A percentile compares a stretch with the other conserved stretches of the same genome.
Conservation (phyloP, 805 yeast species). For the Spathaspora gorwiae region DNA sequence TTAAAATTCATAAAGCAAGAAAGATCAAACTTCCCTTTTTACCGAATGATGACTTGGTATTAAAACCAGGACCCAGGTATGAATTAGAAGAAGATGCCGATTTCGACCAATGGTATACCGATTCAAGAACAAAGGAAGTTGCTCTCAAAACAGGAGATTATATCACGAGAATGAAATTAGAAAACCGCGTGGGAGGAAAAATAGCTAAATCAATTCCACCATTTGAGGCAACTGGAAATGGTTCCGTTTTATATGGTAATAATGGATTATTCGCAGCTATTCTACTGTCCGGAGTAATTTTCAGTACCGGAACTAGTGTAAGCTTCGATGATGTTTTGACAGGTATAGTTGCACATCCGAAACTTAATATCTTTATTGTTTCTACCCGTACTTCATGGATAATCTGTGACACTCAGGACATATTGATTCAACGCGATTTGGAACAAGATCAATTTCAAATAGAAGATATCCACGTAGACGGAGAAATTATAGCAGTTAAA, state of each 20-base stretch:
- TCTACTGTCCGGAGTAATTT: background rate
- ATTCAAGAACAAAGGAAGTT: background rate
- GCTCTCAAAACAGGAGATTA: background rate
- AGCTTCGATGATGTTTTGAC: background rate
- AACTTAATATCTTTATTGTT: conserved; percentile 22
- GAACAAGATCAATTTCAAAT: background rate
- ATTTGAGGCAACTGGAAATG: background rate
- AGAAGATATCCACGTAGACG: conserved; percentile 45
- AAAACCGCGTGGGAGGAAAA: background rate
- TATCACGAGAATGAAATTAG: background rate
- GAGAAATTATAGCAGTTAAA: conserved; percentile 33
- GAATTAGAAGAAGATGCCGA: background rate
- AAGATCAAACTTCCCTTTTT: conserved; percentile 17
- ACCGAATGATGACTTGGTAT: conserved; percentile 1
- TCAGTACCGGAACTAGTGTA: background rate
- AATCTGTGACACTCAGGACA: conserved; percentile 9
- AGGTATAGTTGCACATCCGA: conserved; percentile 23
- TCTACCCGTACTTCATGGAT: conserved; percentile 21
- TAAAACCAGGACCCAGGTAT: background rate
- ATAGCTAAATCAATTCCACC: background rate
- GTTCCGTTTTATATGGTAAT: background rate
- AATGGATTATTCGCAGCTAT: background rate
- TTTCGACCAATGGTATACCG: background rate
- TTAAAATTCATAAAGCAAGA: conserved; percentile 31
- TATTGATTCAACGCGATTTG: background rate